Conservation (phyloP, 2,329 filamentous ascomycete genomes). For the Arthrobotrys entomopaga region DNA sequence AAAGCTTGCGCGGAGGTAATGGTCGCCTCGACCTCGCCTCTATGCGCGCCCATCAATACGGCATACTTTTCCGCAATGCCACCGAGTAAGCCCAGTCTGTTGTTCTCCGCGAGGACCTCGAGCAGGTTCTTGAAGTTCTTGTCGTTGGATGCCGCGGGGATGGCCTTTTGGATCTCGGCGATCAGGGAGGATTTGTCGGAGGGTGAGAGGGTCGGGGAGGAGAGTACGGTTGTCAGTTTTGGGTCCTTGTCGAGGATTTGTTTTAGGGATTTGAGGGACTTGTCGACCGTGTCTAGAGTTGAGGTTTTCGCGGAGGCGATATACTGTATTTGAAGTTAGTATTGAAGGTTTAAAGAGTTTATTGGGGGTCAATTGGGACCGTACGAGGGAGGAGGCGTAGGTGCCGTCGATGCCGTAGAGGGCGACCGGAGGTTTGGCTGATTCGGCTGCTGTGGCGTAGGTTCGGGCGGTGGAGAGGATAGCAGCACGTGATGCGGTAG, state of each 20-base stretch:
- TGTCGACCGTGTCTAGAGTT: conserved; percentile 84
- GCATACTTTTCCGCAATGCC: conserved; percentile 87
- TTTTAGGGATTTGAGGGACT: conserved; percentile 77
- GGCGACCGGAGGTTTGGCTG: conserved; percentile 82
- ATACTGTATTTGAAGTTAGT: conserved; percentile 71
- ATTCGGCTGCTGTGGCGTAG: conserved; percentile 67
- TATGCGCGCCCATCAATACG: conserved; percentile 85
- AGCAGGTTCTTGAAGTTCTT: conserved; percentile 96
- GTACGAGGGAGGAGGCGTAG: conserved; percentile 97
- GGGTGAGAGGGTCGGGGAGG: conserved; percentile 79
- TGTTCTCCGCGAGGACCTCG: conserved; percentile 90
- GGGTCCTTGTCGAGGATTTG: conserved; percentile 80
- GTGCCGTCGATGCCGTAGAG: conserved; percentile 97
- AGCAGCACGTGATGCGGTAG: conserved; percentile 71
- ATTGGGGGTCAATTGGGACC: conserved; percentile 60
- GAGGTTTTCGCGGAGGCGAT: conserved; percentile 89
- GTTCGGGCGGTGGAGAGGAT: conserved; percentile 78
- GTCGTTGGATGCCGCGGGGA: conserved; percentile 70
- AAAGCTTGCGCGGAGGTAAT: conserved; percentile 92
- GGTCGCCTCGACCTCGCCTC: conserved; percentile 90
- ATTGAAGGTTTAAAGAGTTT: not conserved
- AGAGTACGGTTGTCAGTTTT: conserved; percentile 80
- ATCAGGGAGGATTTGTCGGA: conserved; percentile 88
- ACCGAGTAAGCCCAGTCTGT: conserved; percentile 84
- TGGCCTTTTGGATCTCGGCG: conserved; percentile 84